Base-by-base conservation (phyloP, 495 filamentous ascomycete species). In the Tuber aestivum region DNA sequence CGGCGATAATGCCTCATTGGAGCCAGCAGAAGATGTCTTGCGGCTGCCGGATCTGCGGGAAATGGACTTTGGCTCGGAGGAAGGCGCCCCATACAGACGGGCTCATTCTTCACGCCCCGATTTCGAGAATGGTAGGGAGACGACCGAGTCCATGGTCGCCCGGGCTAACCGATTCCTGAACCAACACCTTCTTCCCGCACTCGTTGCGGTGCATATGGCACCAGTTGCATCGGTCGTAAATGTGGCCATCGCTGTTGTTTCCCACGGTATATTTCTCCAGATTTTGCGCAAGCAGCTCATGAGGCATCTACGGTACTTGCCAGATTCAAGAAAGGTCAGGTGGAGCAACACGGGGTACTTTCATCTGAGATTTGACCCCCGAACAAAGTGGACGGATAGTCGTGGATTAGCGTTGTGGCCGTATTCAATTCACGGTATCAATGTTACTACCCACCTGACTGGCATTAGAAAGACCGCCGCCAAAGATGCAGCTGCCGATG, bases 381-480 rank as follows among this genome's bases (percentile, higher is more conserved):
- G 65, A 72, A 41, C 73, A 42, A 74, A 70, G 48, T 65, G 69
- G 27, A 71, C 27, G 70, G 32, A 40, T 35, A 70, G 70, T 35
- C 44, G 23, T 40, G 42, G 70, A 2, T 38, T 80, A 1, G 68
- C 72, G 35, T 61, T 81, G 21, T 37, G 77, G 38, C 70, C 77
- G 41, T 74, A 87, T 68, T 56, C 81, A 27, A 86, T 93, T 69
- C 85, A 85, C 27, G 85, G 84, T 18, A 84, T 91, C 76, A 91
- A 97, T 81, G 87, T 87, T 44, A 87, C 87, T 73, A 86, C 87
- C 2, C 94, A 97, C 83, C 87, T 97, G 9, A 82, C 85, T 69
- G 89, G 90, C 41, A 85, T 96, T 68, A 93, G 91, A 82, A 91
- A 92, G 77, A 93, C 92, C 35, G 92, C 92, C 4, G 90, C 96